Base-by-base conservation (phyloP, 805 yeast genomes). In the Candida krabiensis region DNA sequence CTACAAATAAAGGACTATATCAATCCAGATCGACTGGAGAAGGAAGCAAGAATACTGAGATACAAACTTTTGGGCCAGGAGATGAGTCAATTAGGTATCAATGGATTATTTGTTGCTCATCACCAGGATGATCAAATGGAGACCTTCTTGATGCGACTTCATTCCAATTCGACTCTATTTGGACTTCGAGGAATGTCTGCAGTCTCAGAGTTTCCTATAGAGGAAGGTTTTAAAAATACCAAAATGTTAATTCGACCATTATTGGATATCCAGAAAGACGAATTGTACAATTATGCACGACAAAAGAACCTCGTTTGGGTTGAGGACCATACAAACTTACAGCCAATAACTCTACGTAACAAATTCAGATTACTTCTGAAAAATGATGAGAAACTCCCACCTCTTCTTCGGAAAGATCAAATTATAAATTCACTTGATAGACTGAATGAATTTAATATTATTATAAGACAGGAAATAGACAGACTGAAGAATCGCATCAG, bases 81-180 rank as follows among this genome's bases (percentile, higher is more conserved):
- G 0, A 79, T 88, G 49, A 34, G 52, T 0, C 37, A 54, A 1
- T 38, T 59, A 2, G 55, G 50, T 0, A 61, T 72, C 3, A 25
- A 54, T 0, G 49, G 67, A n/a, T 40, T 86, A 4, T 56, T 79
- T 16, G 61, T 80, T 28, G 95, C 84, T 0, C 95, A 86, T 50
- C 86, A 79, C 47, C 51, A 66, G 32, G 79, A 86, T 51, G 95
- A 86, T 55, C 88, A 83, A 50, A 37, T 81, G 11, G 95, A 86
- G 52, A 83, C 91, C 0, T 80, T 73, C 44, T 43, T 82, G 16
- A 69, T 80, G 53, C 58, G 95, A 24, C 61, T 83, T 35, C 36
- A 63, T 2, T 37, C 58, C 1, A 69, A 71, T 19, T 70, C 77
- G 26, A 61, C 75, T 0, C 38, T 73, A n/a, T 66, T 70, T 56